phyloP scores from a whole-genome alignment of 2,329 filamentous ascomycete genomes.

The Xylaria sp. region DNA sequence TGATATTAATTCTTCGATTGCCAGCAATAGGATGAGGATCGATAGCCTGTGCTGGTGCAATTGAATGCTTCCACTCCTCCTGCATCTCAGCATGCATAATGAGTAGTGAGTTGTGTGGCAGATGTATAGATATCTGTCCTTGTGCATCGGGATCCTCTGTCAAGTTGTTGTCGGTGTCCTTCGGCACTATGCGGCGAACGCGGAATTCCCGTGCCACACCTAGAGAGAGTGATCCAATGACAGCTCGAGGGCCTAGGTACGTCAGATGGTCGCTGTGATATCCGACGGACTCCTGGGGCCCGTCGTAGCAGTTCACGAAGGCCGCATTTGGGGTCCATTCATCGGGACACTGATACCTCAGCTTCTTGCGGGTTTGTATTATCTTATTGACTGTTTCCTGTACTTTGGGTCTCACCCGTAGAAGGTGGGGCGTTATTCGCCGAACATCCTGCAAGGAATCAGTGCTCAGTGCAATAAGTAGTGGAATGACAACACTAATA shows the following conservation, averaged over 20 bases:
- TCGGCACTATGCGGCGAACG: constrained; percentile 78
- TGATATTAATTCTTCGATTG: constrained; percentile 89
- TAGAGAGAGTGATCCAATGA: constrained; percentile 90
- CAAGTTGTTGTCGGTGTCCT: constrained; percentile 58
- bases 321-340: constrained; percentile 88
- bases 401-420: constrained; percentile 75
- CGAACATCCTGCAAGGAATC: constrained; percentile 73
- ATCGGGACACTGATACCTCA: constrained; percentile 78
- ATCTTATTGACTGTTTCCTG: constrained; percentile 81
- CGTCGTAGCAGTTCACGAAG: constrained; percentile 94
- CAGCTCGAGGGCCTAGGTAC: constrained; percentile 86
- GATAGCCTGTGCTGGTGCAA: constrained; percentile 79
- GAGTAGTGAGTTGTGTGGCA: constrained; percentile 92
- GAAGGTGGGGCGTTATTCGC: constrained; percentile 78
- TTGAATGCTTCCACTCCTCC: constrained; percentile 93
- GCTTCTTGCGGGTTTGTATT: constrained; percentile 77
- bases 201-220: constrained; percentile 95
- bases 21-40: constrained; percentile 86
- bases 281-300: constrained; percentile 83
- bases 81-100: constrained; percentile 99
- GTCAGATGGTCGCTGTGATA: constrained; percentile 95
- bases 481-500: neutral
- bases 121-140: constrained; percentile 90
- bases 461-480: constrained; percentile 10
- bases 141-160: constrained; percentile 67